phyloP scores from a whole-genome alignment of 768 basidiomycete species.

The Cystobasidiopsis lactophilus region DNA sequence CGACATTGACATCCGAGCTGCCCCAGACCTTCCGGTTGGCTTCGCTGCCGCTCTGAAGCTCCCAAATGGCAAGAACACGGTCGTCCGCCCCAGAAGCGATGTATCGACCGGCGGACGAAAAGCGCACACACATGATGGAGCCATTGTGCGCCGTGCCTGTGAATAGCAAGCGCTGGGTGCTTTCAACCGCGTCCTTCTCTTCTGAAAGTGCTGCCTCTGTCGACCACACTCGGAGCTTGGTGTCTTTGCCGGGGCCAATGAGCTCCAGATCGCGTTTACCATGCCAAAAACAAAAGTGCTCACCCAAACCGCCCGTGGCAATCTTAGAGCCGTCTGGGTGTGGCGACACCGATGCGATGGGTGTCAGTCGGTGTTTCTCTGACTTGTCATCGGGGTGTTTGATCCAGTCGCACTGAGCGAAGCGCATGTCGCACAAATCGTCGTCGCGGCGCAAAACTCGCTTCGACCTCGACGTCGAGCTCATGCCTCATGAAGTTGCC shows the following conservation, averaged over 20 bases:
- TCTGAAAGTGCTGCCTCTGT: slow-evolving; percentile 78
- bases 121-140: slow-evolving; percentile 70
- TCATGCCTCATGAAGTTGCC: no score
- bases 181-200: slow-evolving; percentile 39
- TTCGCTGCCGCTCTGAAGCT: slow-evolving; percentile 41
- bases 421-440: no score
- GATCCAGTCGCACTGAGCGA: background rate
- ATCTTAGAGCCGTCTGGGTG: slow-evolving; percentile 90
- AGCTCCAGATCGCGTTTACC: background rate
- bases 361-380: slow-evolving; percentile 24
- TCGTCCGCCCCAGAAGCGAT: slow-evolving; percentile 94
- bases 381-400: background rate
- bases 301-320: slow-evolving; percentile 73
- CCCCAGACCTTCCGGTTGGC: slow-evolving; percentile 80
- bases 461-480: no score
- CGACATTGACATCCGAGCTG: slow-evolving; percentile 81
- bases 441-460: no score
- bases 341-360: slow-evolving; percentile 80
- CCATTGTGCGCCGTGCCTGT: slow-evolving; percentile 87
- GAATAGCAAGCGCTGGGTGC: slow-evolving; percentile 63
- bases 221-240: slow-evolving; percentile 91
- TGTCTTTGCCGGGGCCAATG: slow-evolving; percentile 31
- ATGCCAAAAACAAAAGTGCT: slow-evolving; percentile 5
- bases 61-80: slow-evolving; percentile 89
- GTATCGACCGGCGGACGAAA: slow-evolving; percentile 84